Base-by-base conservation (phyloP, 306 rosid species). In the Pterocarpus santalinus region DNA sequence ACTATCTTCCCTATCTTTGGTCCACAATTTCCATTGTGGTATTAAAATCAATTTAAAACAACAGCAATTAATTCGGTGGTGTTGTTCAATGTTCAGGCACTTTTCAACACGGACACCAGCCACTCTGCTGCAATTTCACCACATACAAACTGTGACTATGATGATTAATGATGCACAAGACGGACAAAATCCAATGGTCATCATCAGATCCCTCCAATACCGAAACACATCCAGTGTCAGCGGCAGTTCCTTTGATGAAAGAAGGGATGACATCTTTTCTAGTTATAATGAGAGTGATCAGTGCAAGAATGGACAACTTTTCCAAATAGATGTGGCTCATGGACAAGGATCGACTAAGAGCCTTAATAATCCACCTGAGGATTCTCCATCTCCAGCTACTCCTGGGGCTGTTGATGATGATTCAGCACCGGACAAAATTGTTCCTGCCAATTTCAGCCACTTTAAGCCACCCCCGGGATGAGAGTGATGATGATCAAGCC, bases 201-300 rank as follows among this genome's bases (percentile, higher is more conserved):
- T 36, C 80, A 1, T 81, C 84, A 0, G 86, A 93, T 63, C 97
- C 95, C 0, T 90, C 97, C 0, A 89, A 90, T 22, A 85, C 87
- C 0, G 86, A 85, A 8, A 69, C 89, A 5, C 90, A 84, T 0
- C 75, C 84, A 1, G 89, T 89, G 14, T 16, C 94, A 3, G 92
- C 90, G 9, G 72, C 95, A 0, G 95, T 95, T 61, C 95, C 95
- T 1, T 51, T 95, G 77, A 1, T 82, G 3, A 95, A 93, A 65
- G 94, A 92, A 82, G 97, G 97, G 1, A 36, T 69, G 46, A 81
- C 86, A 8, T 95, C 82, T 92, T 95, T 63, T 95, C 99, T 0
- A 85, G 94, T 68, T 88, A 93, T 53, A 91, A 95, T 44, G 99
- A 95, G 13, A 97, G 99, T 2, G 99, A 93, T 0, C 99, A 95